These are phyloP conservation scores for Cladobotryum mycophilum DNA, from an alignment of 2,329 filamentous ascomycete genomes.

Conservation along the genomic window DNA sequence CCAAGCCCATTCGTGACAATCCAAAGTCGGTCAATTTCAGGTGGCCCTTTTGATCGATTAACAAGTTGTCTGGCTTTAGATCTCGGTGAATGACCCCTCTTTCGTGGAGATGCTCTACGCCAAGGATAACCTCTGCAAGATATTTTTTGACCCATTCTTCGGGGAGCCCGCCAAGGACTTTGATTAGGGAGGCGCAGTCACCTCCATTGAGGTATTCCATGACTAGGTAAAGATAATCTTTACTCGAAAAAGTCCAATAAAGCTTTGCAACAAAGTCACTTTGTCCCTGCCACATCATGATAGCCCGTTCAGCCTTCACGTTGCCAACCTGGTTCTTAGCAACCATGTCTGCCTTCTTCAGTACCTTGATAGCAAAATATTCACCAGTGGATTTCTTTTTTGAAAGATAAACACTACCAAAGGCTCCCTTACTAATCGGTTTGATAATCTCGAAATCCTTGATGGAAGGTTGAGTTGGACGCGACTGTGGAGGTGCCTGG, in stretches of 20 bases:
- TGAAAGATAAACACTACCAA: conserved; percentile 93
- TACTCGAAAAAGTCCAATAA: conserved; percentile 99
- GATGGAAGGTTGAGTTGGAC: conserved; percentile 88
- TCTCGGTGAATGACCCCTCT: conserved; percentile 95
- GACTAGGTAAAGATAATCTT: conserved; percentile 95
- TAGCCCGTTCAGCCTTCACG: conserved; percentile 95
- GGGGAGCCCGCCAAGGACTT: conserved; percentile 81
- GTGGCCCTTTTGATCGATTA: conserved; percentile 96
- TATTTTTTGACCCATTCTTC: conserved; percentile 99
- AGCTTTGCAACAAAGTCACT: conserved; percentile 98
- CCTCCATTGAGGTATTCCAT: conserved; percentile 99
- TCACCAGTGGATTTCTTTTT: conserved; percentile 99
- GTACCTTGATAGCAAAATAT: conserved; percentile 96
- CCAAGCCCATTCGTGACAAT: conserved; percentile 90
- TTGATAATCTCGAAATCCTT: conserved; percentile 99
- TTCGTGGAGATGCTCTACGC: conserved; percentile 90
- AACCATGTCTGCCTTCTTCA: conserved; percentile 99
- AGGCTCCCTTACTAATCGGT: conserved; percentile 96
- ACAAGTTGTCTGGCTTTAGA: conserved; percentile 90
- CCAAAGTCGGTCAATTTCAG: conserved; percentile 97
- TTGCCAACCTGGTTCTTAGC: conserved; percentile 99
- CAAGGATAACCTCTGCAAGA: conserved; percentile 90
- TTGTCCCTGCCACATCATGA: conserved; percentile 99
- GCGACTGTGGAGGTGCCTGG: conserved; percentile 72
- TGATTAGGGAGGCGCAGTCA: conserved; percentile 94